Evolutionary conservation across 1,284 basidiomycete genomes (phyloP), one percentile per base, ranked within the genome.

Genomic region (Ganoderma resinaceum): DNA sequence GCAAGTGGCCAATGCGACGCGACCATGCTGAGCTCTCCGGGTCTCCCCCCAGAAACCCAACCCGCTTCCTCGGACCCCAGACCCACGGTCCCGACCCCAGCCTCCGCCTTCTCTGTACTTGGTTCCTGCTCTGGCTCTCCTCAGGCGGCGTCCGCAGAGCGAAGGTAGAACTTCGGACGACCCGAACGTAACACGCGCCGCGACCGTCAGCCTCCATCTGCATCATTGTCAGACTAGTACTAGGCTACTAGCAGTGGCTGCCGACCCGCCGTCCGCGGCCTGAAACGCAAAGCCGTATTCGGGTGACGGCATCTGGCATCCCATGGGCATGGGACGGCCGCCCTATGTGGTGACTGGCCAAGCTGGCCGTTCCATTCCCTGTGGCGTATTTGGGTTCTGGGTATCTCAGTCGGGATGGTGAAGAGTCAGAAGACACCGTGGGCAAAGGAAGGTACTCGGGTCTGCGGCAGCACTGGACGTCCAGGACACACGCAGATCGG

Each of bases 1-100:
- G 61, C 66, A 42, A 16, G 29, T 11, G 49, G 26, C 49, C 12
- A 31, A 38, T n/a, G 37, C 58, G 58, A 60, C 43, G 60, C 61
- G 63, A 59, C 62, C 49, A 26, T 61, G 23, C 46, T 29, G 14
- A 42, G 16, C 40, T 2, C 18, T 9, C 16, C 8, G 5, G 46
- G 8, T 23, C 46, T 49, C 20, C 46, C 46, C 40, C 35, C 23
- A 43, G 42, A 43, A n/a, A 20, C 42, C 42, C 18, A 20, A 20
- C 4, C 43, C n/a, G 61, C 42, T 49, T 46, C 40, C 4, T 33
- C 18, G 16, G 33, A 23, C 35, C 37, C 37, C 40, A 63, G 55
- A 14, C 31, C 31, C 55, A 11, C 16, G 16, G 53, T 5, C 14
- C 26, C 46, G n/a, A 18, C 43, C 6, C 8, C 18, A 3, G n/a